phyloP scores from a whole-genome alignment of 208 protist species.

The Trypanosoma cruzi region DNA sequence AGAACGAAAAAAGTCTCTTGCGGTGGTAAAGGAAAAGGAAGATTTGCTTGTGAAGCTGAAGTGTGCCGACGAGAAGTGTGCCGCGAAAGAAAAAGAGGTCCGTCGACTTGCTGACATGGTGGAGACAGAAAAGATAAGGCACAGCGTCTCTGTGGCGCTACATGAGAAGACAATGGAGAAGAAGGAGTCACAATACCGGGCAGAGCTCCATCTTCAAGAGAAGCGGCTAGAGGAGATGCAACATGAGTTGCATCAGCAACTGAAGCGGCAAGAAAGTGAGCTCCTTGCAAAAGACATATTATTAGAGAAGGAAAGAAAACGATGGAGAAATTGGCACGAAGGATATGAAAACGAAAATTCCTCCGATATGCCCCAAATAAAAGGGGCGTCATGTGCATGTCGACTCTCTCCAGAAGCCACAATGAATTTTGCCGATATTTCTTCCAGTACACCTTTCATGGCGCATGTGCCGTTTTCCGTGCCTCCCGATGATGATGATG shows the following conservation, averaged over 20 bases:
- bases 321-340: constrained; percentile 18
- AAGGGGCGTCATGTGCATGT: background rate
- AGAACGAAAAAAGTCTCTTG: constrained; percentile 8
- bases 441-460: background rate
- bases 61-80: constrained; percentile 15
- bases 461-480: background rate
- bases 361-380: background rate
- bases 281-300: constrained; percentile 15
- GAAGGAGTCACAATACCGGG: constrained; percentile 16
- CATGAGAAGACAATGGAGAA: constrained; percentile 15
- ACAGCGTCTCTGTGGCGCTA: constrained; percentile 9
- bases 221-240: constrained; percentile 21
- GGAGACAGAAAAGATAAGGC: constrained; percentile 12
- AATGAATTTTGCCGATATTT: background rate
- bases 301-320: constrained; percentile 16
- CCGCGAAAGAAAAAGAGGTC: constrained; percentile 7
- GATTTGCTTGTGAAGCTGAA: constrained; percentile 18
- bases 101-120: constrained; percentile 18
- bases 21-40: constrained; percentile 11
- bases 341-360: constrained; percentile 15
- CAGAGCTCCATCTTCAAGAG: constrained; percentile 19
- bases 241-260: constrained; percentile 9
- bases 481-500: background rate
- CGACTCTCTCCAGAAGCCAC: constrained; percentile 10
- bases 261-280: background rate